phyloP scores from a whole-genome alignment of 2,329 filamentous ascomycete genomes.

The Elsinoe necatrix region DNA sequence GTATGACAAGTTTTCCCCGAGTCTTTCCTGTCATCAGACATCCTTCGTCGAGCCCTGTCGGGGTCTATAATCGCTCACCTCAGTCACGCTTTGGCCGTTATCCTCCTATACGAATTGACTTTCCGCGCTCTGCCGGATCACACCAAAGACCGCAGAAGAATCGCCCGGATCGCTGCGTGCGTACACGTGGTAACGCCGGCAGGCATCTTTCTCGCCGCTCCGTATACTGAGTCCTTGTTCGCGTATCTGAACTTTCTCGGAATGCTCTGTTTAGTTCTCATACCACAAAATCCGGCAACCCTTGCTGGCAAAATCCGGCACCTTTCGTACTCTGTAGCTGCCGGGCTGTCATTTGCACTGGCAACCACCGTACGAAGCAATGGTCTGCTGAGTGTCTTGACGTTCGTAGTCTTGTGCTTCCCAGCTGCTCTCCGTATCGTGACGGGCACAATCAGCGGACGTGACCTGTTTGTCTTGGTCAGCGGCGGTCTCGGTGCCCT shows the following conservation, averaged over 20 bases:
- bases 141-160: conserved; percentile 27
- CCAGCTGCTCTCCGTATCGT: conserved; percentile 39
- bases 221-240: conserved; percentile 74
- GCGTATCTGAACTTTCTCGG: conserved; percentile 69
- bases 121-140: conserved; percentile 44
- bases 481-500: conserved; percentile 34
- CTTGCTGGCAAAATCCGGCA: neutral
- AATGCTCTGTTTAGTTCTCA: conserved; percentile 49
- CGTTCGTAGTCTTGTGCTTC: conserved; percentile 42
- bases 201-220: conserved; percentile 79
- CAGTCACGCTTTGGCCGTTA: conserved; percentile 67
- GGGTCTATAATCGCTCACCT: conserved; percentile 61
- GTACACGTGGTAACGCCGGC: conserved; percentile 81
- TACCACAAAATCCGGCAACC: neutral
- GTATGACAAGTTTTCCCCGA: conserved; percentile 20
- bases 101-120: conserved; percentile 63
- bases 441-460: neutral
- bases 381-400: conserved; percentile 69
- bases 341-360: conserved; percentile 50
- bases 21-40: conserved; percentile 17
- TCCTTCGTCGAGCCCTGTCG: conserved; percentile 38
- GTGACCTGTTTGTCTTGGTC: neutral
- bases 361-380: conserved; percentile 75
- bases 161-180: conserved; percentile 60
- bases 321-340: conserved; percentile 20